These are phyloP conservation scores for Nakazawaea laoshanensis DNA, from an alignment of 805 yeast genomes.

Conservation along the genomic window DNA sequence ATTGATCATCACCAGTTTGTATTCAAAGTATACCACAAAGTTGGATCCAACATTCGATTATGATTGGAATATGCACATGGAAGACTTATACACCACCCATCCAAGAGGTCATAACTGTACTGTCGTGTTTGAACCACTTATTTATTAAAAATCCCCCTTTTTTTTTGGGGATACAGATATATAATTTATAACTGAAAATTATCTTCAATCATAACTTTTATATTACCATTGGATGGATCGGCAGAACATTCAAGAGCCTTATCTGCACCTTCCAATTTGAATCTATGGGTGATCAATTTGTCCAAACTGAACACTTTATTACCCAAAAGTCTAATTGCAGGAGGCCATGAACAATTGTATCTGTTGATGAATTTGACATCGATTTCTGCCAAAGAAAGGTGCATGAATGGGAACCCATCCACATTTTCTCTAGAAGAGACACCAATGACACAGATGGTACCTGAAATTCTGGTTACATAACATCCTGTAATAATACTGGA, in stretches of 20 bases:
- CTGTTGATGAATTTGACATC: constrained; percentile 44
- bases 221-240: constrained; percentile 34
- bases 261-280: constrained; percentile 35
- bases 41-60: constrained; percentile 9
- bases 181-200: constrained; percentile 7
- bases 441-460: constrained; percentile 39
- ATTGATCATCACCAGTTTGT: constrained; percentile 38
- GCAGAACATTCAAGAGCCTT: constrained; percentile 32
- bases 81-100: constrained; percentile 10
- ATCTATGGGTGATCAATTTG: constrained; percentile 40
- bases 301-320: constrained; percentile 35
- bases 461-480: constrained; percentile 38
- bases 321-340: constrained; percentile 39
- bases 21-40: constrained; percentile 28
- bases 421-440: constrained; percentile 35
- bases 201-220: constrained; percentile 39
- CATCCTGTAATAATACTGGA: constrained; percentile 36
- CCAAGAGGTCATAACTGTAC: constrained; percentile 10
- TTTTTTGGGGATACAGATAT: background rate
- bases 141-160: background rate
- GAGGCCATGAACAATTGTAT: constrained; percentile 50
- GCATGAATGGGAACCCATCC: constrained; percentile 47
- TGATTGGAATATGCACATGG: constrained; percentile 11
- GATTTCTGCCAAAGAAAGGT: constrained; percentile 41
- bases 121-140: constrained; percentile 1